Evolutionary conservation across 2,329 filamentous ascomycete species (phyloP), one percentile per base, ranked within the genome.

Genomic region (Aphanocladium album): DNA sequence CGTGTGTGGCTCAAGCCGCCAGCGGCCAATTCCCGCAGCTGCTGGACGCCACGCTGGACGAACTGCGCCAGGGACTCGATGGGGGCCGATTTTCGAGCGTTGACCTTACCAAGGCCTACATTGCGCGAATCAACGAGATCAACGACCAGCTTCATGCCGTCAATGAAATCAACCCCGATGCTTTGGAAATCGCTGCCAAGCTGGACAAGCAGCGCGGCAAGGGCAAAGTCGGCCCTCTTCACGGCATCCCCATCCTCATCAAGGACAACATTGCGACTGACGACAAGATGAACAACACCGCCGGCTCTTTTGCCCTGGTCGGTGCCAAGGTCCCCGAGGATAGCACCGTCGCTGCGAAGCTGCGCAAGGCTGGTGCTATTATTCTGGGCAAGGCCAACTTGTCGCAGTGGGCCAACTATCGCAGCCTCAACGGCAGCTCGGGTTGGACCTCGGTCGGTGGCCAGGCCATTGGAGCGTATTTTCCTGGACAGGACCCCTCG

Each of bases 401-500:
- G 17, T 83, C 79, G 1, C 80, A 89, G 67, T 89, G 85, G 84
- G 82, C 83, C 5, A 84, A 87, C 66, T 85, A 77, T 63, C 77
- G 87, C 21, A 83, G 80, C 2, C 70, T 68, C 17, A 87, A 85
- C 64, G 76, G 74, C n/a, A 80, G 76, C 11, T 85, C 83, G 60
- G 87, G 87, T 5, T 89, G 86, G 86, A 85, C 80, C 52, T 80
- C 85, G 0, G 76, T 84, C 62, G 85, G 85, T 8, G 86, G 86
- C 0, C 86, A 89, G 66, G 80, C 80, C 0, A 79, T 79, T 51
- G 86, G 74, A 16, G 84, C 84, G 0, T 89, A 89, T 68, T 82
- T 81, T 65, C 79, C 80, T 1, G 73, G 79, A 4, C 83, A 87
- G 68, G 83, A 88, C 66, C 86, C 87, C 0, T 78, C 75, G 58